phyloP scores from a whole-genome alignment of 345 rosid genomes.

The Xanthoceras sorbifolium region DNA sequence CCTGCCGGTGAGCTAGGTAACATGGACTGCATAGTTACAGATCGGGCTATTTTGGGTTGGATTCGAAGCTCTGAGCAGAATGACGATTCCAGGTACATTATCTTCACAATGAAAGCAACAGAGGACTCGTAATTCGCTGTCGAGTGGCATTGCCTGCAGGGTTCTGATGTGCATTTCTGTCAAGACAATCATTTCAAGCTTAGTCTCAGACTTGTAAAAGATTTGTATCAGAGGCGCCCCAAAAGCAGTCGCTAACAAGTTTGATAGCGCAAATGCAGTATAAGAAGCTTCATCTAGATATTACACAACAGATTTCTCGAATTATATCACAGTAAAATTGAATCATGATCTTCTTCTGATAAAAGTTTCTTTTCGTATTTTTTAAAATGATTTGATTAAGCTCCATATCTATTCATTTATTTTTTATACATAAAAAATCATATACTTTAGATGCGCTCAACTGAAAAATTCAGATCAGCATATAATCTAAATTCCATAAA shows the following conservation, averaged over 20 bases:
- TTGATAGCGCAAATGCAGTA: slow-evolving; percentile 22
- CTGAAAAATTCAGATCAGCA: too few relatives aligned
- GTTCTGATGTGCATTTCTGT: not conserved
- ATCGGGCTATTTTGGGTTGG: slow-evolving; percentile 11
- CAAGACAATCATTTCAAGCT: not conserved
- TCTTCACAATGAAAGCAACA: slow-evolving; percentile 34
- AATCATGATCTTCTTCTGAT: too few relatives aligned
- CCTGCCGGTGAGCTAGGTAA: slow-evolving; percentile 29
- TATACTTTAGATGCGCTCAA: too few relatives aligned
- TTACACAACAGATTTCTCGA: slow-evolving; percentile 19
- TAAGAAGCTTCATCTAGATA: slow-evolving; percentile 8
- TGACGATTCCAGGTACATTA: slow-evolving; percentile 26
- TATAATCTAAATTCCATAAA: too few relatives aligned
- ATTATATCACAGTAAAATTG: too few relatives aligned
- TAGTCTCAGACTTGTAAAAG: slow-evolving; percentile 26
- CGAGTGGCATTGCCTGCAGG: slow-evolving; percentile 1
- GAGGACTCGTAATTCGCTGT: slow-evolving; percentile 27
- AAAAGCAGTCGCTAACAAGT: slow-evolving; percentile 25
- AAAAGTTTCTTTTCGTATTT: too few relatives aligned
- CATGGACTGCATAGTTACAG: slow-evolving; percentile 22
- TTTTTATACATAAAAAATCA: too few relatives aligned
- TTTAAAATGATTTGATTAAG: too few relatives aligned
- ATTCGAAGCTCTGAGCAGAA: slow-evolving; percentile 32
- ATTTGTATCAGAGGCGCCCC: slow-evolving; percentile 7
- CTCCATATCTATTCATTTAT: too few relatives aligned